Base-by-base conservation (phyloP, 1,139 yeast genomes). In the Kodamaea plutei region DNA sequence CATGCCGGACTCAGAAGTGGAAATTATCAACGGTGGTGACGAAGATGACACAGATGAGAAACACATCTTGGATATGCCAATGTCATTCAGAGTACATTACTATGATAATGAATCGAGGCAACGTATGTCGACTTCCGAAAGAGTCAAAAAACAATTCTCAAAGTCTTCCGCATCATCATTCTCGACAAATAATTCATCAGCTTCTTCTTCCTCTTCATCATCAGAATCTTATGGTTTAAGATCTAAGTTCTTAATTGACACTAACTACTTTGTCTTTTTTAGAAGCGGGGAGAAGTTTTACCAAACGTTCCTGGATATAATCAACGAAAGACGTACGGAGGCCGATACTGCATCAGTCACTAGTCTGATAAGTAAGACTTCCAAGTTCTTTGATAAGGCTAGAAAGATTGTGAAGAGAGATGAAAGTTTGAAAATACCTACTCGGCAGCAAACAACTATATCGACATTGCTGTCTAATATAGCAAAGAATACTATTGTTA, bases 221-320 rank as follows among this genome's bases (percentile, higher is more conserved):
- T n/a, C n/a, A n/a, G n/a, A n/a, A n/a, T n/a, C n/a, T n/a, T n/a
- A n/a, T n/a, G n/a, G n/a, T n/a, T 10, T 33, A 78, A 73, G 0
- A 53, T 75, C 32, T 79, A 78, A 9, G 15, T 33, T 25, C 11
- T 20, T 2, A 73, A 52, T 50, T 80, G 79, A 0, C 46, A 84
- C 79, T 31, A 75, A 81, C 40, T 76, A 73, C 36, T 72, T 88
- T 43, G 73, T 84, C 44, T 82, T 85, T 44, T 80, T 85, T 48
- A 61, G 45, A 12, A 48, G 47, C 15, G 64, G 65, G 3, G 43
- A 48, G 3, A 50, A 47, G 4, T 60, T 64, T 33, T 47, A 50
- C 26, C 44, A 51, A 2, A 35, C 41, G 1, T 46, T 64, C 28
- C 47, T 44, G 9, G 43, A 46, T 12, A 43, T 59, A 8, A 35